Evolutionary conservation across 805 yeast genomes (phyloP).

Genomic region (Ogataea minuta): DNA sequence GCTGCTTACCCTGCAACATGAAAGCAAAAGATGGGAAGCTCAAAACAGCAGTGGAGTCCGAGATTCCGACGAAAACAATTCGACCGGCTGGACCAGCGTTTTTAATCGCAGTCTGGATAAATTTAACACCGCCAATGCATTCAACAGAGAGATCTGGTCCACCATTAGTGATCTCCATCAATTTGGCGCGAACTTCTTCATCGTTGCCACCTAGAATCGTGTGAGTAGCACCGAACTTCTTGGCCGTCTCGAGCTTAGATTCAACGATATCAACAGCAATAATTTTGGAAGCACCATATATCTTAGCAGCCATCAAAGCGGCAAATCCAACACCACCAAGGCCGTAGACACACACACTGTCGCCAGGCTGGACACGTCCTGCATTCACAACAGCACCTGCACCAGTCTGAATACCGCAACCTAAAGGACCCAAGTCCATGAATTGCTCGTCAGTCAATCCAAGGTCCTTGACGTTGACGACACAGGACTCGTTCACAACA

Average conservation of each 20-base stretch:
- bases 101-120: slow-evolving; percentile 1
- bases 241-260: slow-evolving; percentile 47
- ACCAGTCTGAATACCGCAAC: slow-evolving; percentile 1
- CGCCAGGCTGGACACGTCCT: slow-evolving; percentile 31
- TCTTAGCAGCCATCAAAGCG: not conserved
- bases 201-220: not conserved
- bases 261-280: slow-evolving; percentile 44
- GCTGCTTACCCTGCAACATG: slow-evolving; percentile 5
- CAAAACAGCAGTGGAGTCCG: not conserved
- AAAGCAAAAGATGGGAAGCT: not conserved
- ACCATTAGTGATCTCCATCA: slow-evolving; percentile 2
- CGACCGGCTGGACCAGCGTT: slow-evolving; percentile 2
- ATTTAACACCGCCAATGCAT: not conserved
- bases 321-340: slow-evolving; percentile 1
- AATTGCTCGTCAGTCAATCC: not conserved
- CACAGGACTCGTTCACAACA: not conserved
- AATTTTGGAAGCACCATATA: not conserved
- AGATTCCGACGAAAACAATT: slow-evolving; percentile 3
- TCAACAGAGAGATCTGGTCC: not conserved
- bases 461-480: not conserved
- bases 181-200: not conserved
- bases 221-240: slow-evolving; percentile 42
- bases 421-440: not conserved
- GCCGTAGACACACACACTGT: not conserved
- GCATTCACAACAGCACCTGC: slow-evolving; percentile 2